A percentile compares a stretch with the other conserved stretches of the same genome.
Evolutionary conservation across 164 flowering plant species (phyloP).

Genomic region (Magnolia officinalis): DNA sequence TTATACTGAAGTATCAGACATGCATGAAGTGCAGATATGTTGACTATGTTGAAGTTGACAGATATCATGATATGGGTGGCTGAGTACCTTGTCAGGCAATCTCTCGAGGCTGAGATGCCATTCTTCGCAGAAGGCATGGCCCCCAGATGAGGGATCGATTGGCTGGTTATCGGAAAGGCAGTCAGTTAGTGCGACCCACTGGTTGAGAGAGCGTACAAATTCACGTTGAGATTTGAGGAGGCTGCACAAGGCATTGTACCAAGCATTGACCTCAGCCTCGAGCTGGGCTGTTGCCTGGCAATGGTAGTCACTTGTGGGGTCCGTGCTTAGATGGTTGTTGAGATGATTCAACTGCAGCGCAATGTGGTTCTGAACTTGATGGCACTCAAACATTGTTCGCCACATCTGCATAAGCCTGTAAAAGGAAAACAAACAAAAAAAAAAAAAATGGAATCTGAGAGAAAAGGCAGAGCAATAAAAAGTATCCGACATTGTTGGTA

Average conservation of each 20-base stretch:
- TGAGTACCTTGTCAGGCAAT: conserved; percentile 64
- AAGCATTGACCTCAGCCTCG: conserved; percentile 52
- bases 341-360: conserved; percentile 62
- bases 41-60: no score
- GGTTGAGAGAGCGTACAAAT: conserved; percentile 47
- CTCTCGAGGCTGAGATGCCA: conserved; percentile 62
- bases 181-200: conserved; percentile 57
- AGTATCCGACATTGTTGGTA: no score
- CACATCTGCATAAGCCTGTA: conserved; percentile 72
- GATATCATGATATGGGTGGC: not conserved
- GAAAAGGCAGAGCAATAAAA: no score
- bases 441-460: not conserved
- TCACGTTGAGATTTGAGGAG: conserved; percentile 56
- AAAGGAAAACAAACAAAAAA: not conserved
- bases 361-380: conserved; percentile 63
- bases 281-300: conserved; percentile 68
- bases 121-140: conserved; percentile 46
- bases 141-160: conserved; percentile 24
- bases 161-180: conserved; percentile 36
- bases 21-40: no score
- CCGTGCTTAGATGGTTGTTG: conserved; percentile 33
- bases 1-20: no score
- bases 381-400: conserved; percentile 76
- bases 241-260: conserved; percentile 63
- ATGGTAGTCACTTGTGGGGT: conserved; percentile 59